Evolutionary conservation across 2,329 filamentous ascomycete species (phyloP).

Genomic region (Aaosphaeria arxii): DNA sequence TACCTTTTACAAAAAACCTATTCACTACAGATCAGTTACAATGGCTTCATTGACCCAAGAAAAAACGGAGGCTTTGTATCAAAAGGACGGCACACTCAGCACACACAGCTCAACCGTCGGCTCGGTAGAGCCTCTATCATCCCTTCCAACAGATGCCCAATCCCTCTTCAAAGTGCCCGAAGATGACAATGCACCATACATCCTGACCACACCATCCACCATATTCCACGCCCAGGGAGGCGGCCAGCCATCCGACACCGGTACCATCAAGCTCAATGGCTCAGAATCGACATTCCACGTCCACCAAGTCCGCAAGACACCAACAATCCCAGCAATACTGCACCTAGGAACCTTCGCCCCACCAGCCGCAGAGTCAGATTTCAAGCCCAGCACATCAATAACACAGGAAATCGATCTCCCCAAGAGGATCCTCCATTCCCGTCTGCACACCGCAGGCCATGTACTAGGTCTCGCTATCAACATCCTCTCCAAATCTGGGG

Average conservation of each 20-base stretch:
- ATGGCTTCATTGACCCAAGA: constrained; percentile 1
- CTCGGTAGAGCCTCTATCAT: constrained; percentile 48
- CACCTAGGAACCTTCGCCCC: constrained; percentile 61
- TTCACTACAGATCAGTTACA: not conserved
- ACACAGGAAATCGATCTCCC: constrained; percentile 59
- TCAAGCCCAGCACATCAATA: constrained; percentile 30
- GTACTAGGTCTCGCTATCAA: constrained; percentile 68
- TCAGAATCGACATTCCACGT: constrained; percentile 48
- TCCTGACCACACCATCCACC: constrained; percentile 63
- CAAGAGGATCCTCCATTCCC: constrained; percentile 62
- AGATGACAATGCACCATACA: constrained; percentile 41
- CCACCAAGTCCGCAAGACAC: constrained; percentile 53
- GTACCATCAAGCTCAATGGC: constrained; percentile 54
- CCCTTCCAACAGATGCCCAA: constrained; percentile 51
- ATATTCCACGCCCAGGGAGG: constrained; percentile 75
- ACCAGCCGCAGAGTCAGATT: constrained; percentile 30
- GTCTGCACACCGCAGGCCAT: constrained; percentile 72
- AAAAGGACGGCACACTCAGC: constrained; percentile 41
- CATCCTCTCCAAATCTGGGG: constrained; percentile 50
- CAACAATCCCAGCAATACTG: constrained; percentile 52
- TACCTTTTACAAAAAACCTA: not conserved
- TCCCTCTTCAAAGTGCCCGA: constrained; percentile 59
- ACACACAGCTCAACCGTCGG: constrained; percentile 45
- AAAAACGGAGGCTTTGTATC: constrained; percentile 33
- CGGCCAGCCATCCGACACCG: constrained; percentile 68